Base-by-base conservation (phyloP, 1,284 basidiomycete species). In the Retiboletus flavoniger region DNA sequence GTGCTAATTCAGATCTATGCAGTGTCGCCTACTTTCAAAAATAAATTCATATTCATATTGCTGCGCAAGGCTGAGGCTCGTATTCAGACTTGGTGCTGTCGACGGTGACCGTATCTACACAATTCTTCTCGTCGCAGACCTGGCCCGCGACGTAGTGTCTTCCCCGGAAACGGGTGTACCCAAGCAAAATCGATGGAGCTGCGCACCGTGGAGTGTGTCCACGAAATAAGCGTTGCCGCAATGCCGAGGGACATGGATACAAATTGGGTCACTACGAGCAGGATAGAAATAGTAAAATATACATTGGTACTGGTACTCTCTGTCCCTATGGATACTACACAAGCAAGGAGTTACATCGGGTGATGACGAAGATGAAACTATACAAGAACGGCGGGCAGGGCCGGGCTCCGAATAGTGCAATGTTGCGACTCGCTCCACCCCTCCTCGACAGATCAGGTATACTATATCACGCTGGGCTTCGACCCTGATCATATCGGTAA, bases 391-490 rank as follows among this genome's bases (percentile, higher is more conserved):
- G 43, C 48, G 55, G 19, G 50, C 58, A 60, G 49, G 56, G 43
- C 43, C 50, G 48, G 48, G n/a, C 32, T 42, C 19, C 48, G 48
- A 63, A 47, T 13, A 21, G 34, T 44, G 35, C 39, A 17, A 31
- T 41, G 34, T 32, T 21, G 49, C 40, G 41, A 44, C 61, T 50
- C 50, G 56, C 46, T 58, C 55, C 51, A 60, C 40, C 48, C 42
- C 44, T 53, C 50, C 52, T 45, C 59, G 52, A 62, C 62, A 64
- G 50, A 53, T 57, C 62, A 44, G 44, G 54, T 50, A 63, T 52
- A 39, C 47, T 47, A 43, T 59, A 46, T 36, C 39, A 31, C 32
- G 35, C 24, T 24, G 4, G 24, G 36, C 31, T 29, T 26, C 31
- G 43, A 45, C 45, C 45, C 51, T 41, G 59, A 32, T 43, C 39